Conservation (phyloP, 2,329 filamentous ascomycete genomes). For the Pseudogymnoascus sp. region DNA sequence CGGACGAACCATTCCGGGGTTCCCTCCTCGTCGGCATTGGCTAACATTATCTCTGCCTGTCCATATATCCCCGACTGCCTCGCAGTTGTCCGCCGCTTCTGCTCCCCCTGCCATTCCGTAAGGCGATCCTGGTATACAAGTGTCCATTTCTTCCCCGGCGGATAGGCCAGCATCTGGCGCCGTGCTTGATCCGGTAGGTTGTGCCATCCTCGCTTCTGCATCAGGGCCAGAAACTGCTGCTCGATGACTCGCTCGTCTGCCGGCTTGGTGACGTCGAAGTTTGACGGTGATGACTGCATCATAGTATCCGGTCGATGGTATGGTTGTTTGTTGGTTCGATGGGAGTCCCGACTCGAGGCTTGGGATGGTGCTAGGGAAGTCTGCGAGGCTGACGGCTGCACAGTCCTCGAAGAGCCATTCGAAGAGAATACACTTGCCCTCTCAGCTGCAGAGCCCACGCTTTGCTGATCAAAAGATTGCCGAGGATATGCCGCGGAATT, state of each 20-base stretch:
- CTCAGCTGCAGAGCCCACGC: conserved; percentile 53
- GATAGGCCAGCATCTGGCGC: conserved; percentile 93
- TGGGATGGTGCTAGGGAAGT: conserved; percentile 35
- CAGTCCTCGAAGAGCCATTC: conserved; percentile 43
- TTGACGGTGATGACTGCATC: conserved; percentile 25
- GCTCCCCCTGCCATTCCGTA: conserved; percentile 88
- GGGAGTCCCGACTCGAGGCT: conserved; percentile 37
- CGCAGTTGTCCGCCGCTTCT: conserved; percentile 72
- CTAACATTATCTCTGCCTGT: conserved; percentile 59
- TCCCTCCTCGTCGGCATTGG: conserved; percentile 84
- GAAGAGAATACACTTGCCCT: conserved; percentile 48
- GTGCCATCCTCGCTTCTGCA: conserved; percentile 98
- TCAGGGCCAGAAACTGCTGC: conserved; percentile 82
- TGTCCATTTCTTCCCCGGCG: conserved; percentile 93
- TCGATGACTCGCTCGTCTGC: conserved; percentile 78
- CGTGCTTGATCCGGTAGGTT: conserved; percentile 90
- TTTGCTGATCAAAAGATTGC: conserved; percentile 55
- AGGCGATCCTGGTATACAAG: conserved; percentile 90
- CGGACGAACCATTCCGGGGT: conserved; percentile 98
- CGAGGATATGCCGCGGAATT: conserved; percentile 24
- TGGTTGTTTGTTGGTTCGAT: conserved; percentile 48
- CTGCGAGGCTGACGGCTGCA: conserved; percentile 47
- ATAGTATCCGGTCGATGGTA: conserved; percentile 21
- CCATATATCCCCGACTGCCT: conserved; percentile 61
- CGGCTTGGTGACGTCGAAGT: conserved; percentile 60